Evolutionary conservation across 2,329 filamentous ascomycete genomes (phyloP).

Genomic region (Plenodomus tracheiphilus): DNA sequence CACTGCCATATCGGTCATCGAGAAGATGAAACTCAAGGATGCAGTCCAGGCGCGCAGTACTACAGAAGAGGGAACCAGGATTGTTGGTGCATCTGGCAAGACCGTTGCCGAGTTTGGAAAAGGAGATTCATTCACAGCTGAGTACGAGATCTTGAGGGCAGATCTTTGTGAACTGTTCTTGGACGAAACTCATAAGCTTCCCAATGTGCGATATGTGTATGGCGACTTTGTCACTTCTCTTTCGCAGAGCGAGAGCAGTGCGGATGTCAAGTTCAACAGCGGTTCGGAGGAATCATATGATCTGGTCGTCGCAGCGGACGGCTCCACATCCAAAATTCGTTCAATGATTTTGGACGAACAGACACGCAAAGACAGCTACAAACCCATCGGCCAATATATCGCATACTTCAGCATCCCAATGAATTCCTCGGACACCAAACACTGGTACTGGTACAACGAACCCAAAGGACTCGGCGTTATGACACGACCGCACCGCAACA

Average conservation of each 20-base stretch:
- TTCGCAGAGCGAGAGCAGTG: constrained; percentile 20
- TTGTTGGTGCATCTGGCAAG: constrained; percentile 35
- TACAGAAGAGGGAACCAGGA: constrained; percentile 46
- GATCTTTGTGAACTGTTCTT: constrained; percentile 42
- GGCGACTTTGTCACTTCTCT: constrained; percentile 19
- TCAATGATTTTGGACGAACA: constrained; percentile 28
- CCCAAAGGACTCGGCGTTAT: constrained; percentile 26
- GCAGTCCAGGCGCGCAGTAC: constrained; percentile 42
- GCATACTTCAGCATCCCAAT: constrained; percentile 38
- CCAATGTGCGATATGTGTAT: constrained; percentile 10
- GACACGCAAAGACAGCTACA: constrained; percentile 17
- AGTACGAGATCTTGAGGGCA: constrained; percentile 39
- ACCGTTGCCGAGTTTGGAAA: constrained; percentile 26
- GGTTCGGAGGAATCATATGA: constrained; percentile 30
- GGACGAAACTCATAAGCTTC: constrained; percentile 9
- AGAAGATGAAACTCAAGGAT: constrained; percentile 45
- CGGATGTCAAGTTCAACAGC: constrained; percentile 27
- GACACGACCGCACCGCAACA: constrained; percentile 30
- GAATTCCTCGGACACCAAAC: constrained; percentile 17
- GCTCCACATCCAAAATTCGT: constrained; percentile 27
- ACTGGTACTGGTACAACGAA: constrained; percentile 33
- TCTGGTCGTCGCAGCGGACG: constrained; percentile 36
- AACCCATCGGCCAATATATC: constrained; percentile 30
- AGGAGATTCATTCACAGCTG: constrained; percentile 29
- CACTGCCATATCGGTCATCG: constrained; percentile 47